These are phyloP conservation scores for Platanthera zijinensis DNA, from an alignment of 106 monocot species.

Conservation along the genomic window DNA sequence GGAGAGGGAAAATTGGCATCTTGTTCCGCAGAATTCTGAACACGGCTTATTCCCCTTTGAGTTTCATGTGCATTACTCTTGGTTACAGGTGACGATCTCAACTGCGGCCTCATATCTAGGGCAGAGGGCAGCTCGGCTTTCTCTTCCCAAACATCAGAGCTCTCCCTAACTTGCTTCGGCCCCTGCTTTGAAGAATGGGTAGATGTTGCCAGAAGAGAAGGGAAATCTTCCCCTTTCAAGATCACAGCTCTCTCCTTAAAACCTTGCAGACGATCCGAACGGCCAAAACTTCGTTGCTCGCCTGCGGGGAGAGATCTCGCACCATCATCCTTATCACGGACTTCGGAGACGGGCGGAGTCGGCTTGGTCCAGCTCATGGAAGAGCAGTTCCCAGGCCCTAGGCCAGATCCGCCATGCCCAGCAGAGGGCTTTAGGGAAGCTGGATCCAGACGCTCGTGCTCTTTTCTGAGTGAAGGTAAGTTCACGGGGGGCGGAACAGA, in stretches of 20 bases:
- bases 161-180: slow-evolving; percentile 28
- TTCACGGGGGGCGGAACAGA: slow-evolving; percentile 89
- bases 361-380: slow-evolving; percentile 79
- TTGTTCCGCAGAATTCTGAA: slow-evolving; percentile 11
- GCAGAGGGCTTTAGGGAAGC: slow-evolving; percentile 22
- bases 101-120: slow-evolving; percentile 49
- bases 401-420: slow-evolving; percentile 28
- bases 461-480: slow-evolving; percentile 81
- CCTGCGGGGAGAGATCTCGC: slow-evolving; percentile 20
- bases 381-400: slow-evolving; percentile 41
- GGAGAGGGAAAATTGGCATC: slow-evolving; percentile 28
- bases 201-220: slow-evolving; percentile 17
- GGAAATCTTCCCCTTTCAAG: slow-evolving; percentile 75
- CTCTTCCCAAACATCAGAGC: slow-evolving; percentile 10
- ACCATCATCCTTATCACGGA: not conserved
- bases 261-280: not conserved
- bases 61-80: slow-evolving; percentile 7
- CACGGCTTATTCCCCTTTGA: not conserved
- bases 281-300: not conserved
- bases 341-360: slow-evolving; percentile 5
- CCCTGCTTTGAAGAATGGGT: slow-evolving; percentile 12
- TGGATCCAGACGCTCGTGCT: slow-evolving; percentile 69
- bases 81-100: slow-evolving; percentile 17
- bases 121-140: slow-evolving; percentile 9
- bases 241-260: slow-evolving; percentile 36